A percentile compares a stretch with the other conserved stretches of the same genome.
Evolutionary conservation across 352 stramenopile genomes (phyloP).

Genomic region (Phytophthora idaei): DNA sequence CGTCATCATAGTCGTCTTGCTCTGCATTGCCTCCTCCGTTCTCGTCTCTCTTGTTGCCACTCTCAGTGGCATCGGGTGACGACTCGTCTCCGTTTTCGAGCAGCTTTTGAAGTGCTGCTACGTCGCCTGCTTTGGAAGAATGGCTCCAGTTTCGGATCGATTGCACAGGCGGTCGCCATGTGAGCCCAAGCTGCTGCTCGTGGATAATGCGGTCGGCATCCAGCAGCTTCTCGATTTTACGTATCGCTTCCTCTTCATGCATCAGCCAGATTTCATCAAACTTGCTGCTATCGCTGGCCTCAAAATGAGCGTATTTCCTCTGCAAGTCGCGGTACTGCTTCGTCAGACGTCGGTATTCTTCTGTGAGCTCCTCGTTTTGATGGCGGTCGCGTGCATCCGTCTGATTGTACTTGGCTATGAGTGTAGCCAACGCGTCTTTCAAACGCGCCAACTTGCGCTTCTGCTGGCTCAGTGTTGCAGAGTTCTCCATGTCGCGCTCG

Average conservation of each 20-base stretch:
- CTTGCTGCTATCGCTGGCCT: conserved; percentile 86
- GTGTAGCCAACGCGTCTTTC: conserved; percentile 90
- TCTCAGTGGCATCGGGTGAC: conserved; percentile 18
- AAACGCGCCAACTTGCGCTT: conserved; percentile 93
- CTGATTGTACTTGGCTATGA: conserved; percentile 93
- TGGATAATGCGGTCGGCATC: conserved; percentile 90
- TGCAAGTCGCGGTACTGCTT: conserved; percentile 97
- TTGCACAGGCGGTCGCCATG: conserved; percentile 65
- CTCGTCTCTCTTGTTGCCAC: conserved; percentile 36
- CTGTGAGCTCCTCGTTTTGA: conserved; percentile 93
- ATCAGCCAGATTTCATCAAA: conserved; percentile 93
- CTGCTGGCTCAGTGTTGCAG: conserved; percentile 90
- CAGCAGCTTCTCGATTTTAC: conserved; percentile 88
- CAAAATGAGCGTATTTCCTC: conserved; percentile 95
- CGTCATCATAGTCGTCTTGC: conserved; percentile 45
- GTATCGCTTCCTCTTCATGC: conserved; percentile 89
- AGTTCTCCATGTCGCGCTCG: conserved; percentile 96
- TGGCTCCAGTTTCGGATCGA: conserved; percentile 64
- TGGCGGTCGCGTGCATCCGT: conserved; percentile 87
- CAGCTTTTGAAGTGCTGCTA: conserved; percentile 23
- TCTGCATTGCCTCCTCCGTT: conserved; percentile 17
- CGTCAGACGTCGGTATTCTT: conserved; percentile 93
- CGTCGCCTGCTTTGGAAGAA: conserved; percentile 27
- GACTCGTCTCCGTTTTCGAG: conserved; percentile 21
- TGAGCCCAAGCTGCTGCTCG: conserved; percentile 90